phyloP scores from a whole-genome alignment of 768 basidiomycete species.

The Galerina marginata region DNA sequence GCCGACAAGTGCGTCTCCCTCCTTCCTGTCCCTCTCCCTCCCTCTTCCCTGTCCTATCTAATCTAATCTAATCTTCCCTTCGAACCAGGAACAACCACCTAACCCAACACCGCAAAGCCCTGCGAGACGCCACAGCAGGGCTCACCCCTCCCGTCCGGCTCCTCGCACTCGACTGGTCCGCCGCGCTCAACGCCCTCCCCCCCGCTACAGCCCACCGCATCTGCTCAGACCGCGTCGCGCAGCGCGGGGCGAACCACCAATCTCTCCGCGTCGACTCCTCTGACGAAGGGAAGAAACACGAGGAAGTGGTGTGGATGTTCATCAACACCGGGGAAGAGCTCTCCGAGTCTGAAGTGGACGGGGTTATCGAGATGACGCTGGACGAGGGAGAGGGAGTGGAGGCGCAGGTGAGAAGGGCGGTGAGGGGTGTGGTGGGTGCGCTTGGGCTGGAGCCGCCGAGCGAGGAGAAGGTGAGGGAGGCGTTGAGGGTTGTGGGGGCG shows the following conservation, averaged over 20 bases:
- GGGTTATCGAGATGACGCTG: slow-evolving; percentile 64
- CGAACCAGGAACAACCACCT: slow-evolving; percentile 83
- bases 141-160: slow-evolving; percentile 59
- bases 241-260: slow-evolving; percentile 87
- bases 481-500: slow-evolving; percentile 48
- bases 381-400: slow-evolving; percentile 47
- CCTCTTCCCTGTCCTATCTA: no score
- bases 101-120: slow-evolving; percentile 71
- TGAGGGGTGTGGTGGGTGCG: slow-evolving; percentile 59
- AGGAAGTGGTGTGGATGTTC: slow-evolving; percentile 85
- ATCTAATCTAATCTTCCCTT: background rate
- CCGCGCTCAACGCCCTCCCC: slow-evolving; percentile 57
- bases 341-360: slow-evolving; percentile 63
- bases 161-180: slow-evolving; percentile 81
- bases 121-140: slow-evolving; percentile 56
- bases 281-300: slow-evolving; percentile 60
- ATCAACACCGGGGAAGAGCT: slow-evolving; percentile 69
- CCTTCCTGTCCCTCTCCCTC: no score
- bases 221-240: slow-evolving; percentile 74
- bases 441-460: slow-evolving; percentile 59
- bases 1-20: slow-evolving; percentile 90
- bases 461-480: slow-evolving; percentile 61
- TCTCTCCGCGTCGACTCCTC: slow-evolving; percentile 70
- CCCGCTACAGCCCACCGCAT: slow-evolving; percentile 71
- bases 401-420: slow-evolving; percentile 61